Evolutionary conservation across 2,329 filamentous ascomycete genomes (phyloP), one percentile per base, ranked within the genome.

Genomic region (Alternaria triticina): DNA sequence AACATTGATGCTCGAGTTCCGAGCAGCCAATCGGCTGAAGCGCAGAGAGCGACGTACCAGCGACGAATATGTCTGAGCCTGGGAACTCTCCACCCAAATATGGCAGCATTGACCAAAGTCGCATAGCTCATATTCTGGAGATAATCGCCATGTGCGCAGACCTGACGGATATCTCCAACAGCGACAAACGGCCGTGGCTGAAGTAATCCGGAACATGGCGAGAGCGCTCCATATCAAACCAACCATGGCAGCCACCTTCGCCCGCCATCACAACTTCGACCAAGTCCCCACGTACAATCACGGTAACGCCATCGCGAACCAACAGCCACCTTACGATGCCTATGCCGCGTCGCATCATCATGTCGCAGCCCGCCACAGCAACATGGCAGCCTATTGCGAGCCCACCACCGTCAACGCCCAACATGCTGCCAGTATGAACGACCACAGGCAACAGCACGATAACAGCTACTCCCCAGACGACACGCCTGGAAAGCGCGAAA

Each of bases 261-360:
- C 40, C 61, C 57, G 36, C 25, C 50, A 51, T 55, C 44, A 49
- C 56, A 36, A 54, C 60, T 44, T 59, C 27, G 57, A 62, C 43
- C 20, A 44, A 45, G 36, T 40, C 20, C 50, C 56, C 25, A 40
- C 56, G 50, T 55, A 62, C 57, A 62, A 33, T 58, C 55, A 62
- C 51, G 25, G 45, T 46, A 44, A 54, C 33, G 57, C 65, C 33
- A 61, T 69, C 30, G 33, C 57, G 10, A 52, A 60, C 40, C 54
- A 67, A 20, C 61, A 49, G 23, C 55, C 67, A 17, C 17, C 64
- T 4, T 75, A 72, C 49, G 61, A 66, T 30, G 25, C 57, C 33
- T 74, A 72, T 54, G 50, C 70, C 9, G 30, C 70, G 9, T 54
- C 69, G n/a, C 58, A 67, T 27, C 63, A 70, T 33, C 66, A 74